These are phyloP conservation scores for Nothophoma quercina DNA, from an alignment of 2,329 filamentous ascomycete species.

Conservation along the genomic window DNA sequence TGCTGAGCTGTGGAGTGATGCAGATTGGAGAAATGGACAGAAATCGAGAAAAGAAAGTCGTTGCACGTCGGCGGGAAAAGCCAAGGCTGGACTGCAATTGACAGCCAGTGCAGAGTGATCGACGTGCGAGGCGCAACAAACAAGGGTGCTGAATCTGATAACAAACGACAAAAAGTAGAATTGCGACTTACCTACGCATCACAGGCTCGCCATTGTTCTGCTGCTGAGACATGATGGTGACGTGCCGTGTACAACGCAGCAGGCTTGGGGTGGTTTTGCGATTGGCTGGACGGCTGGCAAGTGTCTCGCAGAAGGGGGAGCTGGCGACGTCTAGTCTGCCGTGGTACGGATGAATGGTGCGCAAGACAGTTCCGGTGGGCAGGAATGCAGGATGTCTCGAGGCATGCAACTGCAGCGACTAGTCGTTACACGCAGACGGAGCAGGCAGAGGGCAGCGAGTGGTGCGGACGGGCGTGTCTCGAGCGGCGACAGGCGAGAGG, in stretches of 20 bases:
- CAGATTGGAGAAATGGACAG: neutral
- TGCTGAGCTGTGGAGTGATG: constrained; percentile 1
- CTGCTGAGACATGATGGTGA: constrained; percentile 45
- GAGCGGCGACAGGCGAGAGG: neutral
- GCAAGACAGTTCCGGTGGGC: neutral
- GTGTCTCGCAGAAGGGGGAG: neutral
- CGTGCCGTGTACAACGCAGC: constrained; percentile 4
- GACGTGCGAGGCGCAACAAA: constrained; percentile 2
- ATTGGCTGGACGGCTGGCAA: constrained; percentile 5
- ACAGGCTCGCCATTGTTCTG: constrained; percentile 59
- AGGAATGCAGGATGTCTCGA: constrained; percentile 1
- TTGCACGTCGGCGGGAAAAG: neutral
- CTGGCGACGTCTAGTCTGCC: neutral
- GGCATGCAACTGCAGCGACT: neutral
- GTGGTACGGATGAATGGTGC: neutral
- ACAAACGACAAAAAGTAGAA: constrained; percentile 12
- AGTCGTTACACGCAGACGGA: neutral
- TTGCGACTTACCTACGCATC: constrained; percentile 68
- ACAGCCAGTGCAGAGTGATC: neutral
- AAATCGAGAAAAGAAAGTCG: neutral
- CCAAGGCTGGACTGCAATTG: constrained; percentile 2
- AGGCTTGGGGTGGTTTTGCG: neutral
- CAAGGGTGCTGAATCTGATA: constrained; percentile 6
- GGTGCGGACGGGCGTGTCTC: constrained; percentile 4
- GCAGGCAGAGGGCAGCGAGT: constrained; percentile 5